phyloP scores from a whole-genome alignment of 208 protist species.

The Wallacemonas sp. region DNA sequence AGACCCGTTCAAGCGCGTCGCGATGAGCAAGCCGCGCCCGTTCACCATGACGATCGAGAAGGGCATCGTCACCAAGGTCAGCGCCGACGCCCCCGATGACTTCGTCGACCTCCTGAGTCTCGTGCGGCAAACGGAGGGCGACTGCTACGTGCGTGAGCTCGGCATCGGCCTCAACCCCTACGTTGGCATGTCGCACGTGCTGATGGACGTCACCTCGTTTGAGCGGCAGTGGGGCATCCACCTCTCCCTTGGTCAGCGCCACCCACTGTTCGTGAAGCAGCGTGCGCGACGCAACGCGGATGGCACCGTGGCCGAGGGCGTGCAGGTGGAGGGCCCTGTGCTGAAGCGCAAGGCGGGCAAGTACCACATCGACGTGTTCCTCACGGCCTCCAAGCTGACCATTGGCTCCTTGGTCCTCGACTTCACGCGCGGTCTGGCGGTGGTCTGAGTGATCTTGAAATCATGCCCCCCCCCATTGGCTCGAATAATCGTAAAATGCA shows the following conservation, averaged over 20 bases:
- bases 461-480: too few species aligned
- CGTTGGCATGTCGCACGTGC: slow-evolving; percentile 67
- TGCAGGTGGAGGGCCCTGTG: slow-evolving; percentile 66
- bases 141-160: slow-evolving; percentile 88
- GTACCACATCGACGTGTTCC: slow-evolving; percentile 90
- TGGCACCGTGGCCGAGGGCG: slow-evolving; percentile 42
- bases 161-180: slow-evolving; percentile 91
- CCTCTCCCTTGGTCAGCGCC: slow-evolving; percentile 84
- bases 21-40: slow-evolving; percentile 57
- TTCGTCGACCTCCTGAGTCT: slow-evolving; percentile 80
- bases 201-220: slow-evolving; percentile 90
- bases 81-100: slow-evolving; percentile 61
- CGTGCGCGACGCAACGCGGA: slow-evolving; percentile 62
- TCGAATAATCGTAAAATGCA: too few species aligned
- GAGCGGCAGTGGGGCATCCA: slow-evolving; percentile 92
- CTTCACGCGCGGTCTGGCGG: slow-evolving; percentile 68
- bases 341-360: slow-evolving; percentile 86
- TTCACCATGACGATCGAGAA: slow-evolving; percentile 73
- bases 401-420: slow-evolving; percentile 66
- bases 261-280: slow-evolving; percentile 91
- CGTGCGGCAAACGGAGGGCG: slow-evolving; percentile 78
- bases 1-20: slow-evolving; percentile 70
- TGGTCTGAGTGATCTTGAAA: slow-evolving; percentile 1
- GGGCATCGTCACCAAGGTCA: slow-evolving; percentile 67
- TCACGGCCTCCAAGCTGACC: slow-evolving; percentile 59